phyloP scores from a whole-genome alignment of 2,329 filamentous ascomycete genomes.

The Penicillium sp. region DNA sequence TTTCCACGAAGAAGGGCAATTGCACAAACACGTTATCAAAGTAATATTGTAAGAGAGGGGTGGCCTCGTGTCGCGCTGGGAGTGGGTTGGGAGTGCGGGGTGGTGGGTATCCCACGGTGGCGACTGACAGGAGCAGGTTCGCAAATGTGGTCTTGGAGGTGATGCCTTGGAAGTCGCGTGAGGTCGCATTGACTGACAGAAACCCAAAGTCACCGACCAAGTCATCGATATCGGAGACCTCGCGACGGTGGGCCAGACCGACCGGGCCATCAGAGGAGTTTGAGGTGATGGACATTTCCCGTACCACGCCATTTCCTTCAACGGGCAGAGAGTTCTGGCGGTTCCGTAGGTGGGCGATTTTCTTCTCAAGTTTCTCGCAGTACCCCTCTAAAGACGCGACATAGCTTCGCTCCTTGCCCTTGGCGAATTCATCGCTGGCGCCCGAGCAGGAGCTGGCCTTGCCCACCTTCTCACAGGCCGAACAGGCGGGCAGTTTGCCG shows the following conservation, averaged over 20 bases:
- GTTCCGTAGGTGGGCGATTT: constrained; percentile 56
- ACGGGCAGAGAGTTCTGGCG: constrained; percentile 33
- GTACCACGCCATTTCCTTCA: constrained; percentile 31
- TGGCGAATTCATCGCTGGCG: constrained; percentile 92
- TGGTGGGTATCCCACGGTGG: constrained; percentile 72
- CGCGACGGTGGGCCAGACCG: constrained; percentile 55
- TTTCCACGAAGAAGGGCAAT: constrained; percentile 81
- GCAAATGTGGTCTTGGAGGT: constrained; percentile 90
- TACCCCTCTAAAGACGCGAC: constrained; percentile 91
- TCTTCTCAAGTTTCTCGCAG: constrained; percentile 83
- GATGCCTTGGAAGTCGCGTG: constrained; percentile 88
- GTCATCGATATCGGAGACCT: constrained; percentile 86
- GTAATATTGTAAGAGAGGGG: constrained; percentile 76
- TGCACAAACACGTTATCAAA: constrained; percentile 78
- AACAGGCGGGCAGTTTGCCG: constrained; percentile 92
- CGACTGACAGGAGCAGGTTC: constrained; percentile 80
- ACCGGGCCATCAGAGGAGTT: constrained; percentile 30
- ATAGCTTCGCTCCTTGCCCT: constrained; percentile 95
- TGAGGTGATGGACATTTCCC: constrained; percentile 42
- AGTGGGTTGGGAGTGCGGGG: constrained; percentile 61
- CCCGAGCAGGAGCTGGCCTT: constrained; percentile 86
- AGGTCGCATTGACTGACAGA: constrained; percentile 91
- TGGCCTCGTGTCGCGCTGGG: constrained; percentile 70
- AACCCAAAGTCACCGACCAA: constrained; percentile 93
- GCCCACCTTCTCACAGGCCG: constrained; percentile 89